These are phyloP conservation scores for Ustilago curta DNA, from an alignment of 1,284 basidiomycete species.

Conservation along the genomic window DNA sequence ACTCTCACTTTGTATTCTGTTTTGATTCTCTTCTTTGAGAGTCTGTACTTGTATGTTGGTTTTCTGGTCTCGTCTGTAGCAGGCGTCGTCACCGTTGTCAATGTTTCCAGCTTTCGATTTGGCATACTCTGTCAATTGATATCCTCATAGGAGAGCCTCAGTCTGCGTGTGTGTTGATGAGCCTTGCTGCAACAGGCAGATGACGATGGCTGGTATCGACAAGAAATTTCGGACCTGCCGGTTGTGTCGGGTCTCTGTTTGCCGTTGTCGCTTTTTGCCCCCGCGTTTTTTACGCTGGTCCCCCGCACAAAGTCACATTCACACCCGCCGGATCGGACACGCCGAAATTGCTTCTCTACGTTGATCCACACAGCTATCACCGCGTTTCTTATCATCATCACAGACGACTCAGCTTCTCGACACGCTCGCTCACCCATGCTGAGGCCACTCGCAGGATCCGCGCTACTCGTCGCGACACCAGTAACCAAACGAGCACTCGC, in stretches of 20 bases:
- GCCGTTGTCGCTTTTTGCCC: neutral
- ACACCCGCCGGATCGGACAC: neutral
- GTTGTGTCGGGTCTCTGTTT: slow-evolving; percentile 16
- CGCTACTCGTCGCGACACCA: neutral
- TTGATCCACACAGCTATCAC: neutral
- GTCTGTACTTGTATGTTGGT: slow-evolving; percentile 20
- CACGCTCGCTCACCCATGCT: slow-evolving; percentile 12
- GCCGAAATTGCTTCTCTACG: neutral
- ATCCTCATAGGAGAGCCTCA: neutral
- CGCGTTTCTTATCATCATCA: neutral
- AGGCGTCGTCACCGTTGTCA: slow-evolving; percentile 12
- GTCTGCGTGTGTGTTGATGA: neutral
- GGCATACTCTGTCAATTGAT: slow-evolving; percentile 15
- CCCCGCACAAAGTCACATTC: slow-evolving; percentile 16
- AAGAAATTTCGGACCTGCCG: slow-evolving; percentile 28
- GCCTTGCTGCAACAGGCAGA: too few species aligned
- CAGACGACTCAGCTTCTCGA: neutral
- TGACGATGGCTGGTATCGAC: neutral
- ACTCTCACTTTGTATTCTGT: slow-evolving; percentile 4
- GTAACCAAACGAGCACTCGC: slow-evolving; percentile 17
- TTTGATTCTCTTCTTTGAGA: neutral
- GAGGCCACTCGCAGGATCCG: slow-evolving; percentile 9
- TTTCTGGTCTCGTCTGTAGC: slow-evolving; percentile 1
- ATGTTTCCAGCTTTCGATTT: neutral
- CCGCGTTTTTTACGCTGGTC: neutral